A percentile compares a stretch with the other conserved stretches of the same genome.
These are phyloP conservation scores for Hericium coralloides DNA, from an alignment of 768 basidiomycete species.

Conservation along the genomic window DNA sequence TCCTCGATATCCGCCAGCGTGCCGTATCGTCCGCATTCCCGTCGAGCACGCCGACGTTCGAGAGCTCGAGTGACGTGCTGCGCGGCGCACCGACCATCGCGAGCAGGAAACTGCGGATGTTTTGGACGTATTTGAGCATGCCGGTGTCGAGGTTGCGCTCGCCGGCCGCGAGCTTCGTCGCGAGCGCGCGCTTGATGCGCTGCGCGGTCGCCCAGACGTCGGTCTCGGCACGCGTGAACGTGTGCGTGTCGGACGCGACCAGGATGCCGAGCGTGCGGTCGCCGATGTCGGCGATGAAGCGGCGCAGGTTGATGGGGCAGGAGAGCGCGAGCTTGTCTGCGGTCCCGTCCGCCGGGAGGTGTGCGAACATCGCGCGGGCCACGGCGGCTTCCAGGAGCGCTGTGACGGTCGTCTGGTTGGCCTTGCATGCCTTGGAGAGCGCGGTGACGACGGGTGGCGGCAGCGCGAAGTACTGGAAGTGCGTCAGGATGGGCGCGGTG, in stretches of 20 bases:
- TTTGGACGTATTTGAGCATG: background rate
- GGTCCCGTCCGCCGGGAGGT: background rate
- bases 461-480: background rate
- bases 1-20: background rate
- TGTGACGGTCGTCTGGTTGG: background rate
- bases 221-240: background rate
- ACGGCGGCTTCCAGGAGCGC: background rate
- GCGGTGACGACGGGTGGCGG: background rate
- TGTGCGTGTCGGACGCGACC: background rate
- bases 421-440: background rate
- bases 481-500: background rate
- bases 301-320: background rate
- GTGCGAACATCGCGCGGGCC: background rate
- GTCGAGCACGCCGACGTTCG: background rate
- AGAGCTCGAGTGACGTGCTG: background rate
- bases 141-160: background rate
- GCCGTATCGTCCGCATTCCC: background rate
- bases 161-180: background rate
- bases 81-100: background rate
- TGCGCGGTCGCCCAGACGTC: background rate
- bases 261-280: background rate
- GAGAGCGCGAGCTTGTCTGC: background rate
- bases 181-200: background rate
- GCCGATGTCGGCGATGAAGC: background rate
- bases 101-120: background rate